Evolutionary conservation across 768 basidiomycete species (phyloP), one percentile per base, ranked within the genome.

Genomic region (Boletus sensibilis): DNA sequence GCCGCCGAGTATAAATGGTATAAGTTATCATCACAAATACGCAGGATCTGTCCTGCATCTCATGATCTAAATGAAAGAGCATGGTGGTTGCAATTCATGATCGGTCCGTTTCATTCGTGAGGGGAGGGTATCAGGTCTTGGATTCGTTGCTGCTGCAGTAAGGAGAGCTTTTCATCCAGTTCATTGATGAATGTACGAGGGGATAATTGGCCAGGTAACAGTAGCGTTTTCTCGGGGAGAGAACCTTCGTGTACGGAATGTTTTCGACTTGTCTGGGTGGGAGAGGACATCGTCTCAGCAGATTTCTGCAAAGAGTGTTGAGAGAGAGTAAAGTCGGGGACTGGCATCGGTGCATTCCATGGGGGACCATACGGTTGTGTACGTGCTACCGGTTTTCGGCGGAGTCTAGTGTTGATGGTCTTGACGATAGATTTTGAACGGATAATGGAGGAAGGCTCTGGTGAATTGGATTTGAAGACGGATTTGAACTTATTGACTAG

Each of bases 321-420:
- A 12, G 56, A 25, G 14, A 50, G 46, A 40, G 8, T 10, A 1
- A 25, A 40, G 18, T 66, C 61, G 13, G 37, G 45, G n/a, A 54
- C 40, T 18, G 68, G 68, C 69, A 71, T 71, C 2, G 57, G 54
- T 18, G 63, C 68, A 56, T 72, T 76, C 62, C 73, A 75, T 5
- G 75, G 74, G 35, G 72, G 67, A 12, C 72, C 69, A 25, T 75
- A 75, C 5, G 75, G 74, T 18, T 75, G 74, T 12, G 75, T 75
- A 18, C 74, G 74, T 35, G 64, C 54, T 5, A 63, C 63, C 4
- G 69, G 64, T 41, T 65, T 72, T 49, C 58, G 55, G 18, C 64
- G 60, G 33, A 65, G 60, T 37, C 53, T 65, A 10, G 62, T 45
- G 5, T 47, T 55, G 52, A 61, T 43, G 27, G 57, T 34, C 31